A percentile compares a stretch with the other conserved stretches of the same genome.
Conservation (phyloP, 345 rosid species). For the Eucalyptus paniculata region DNA sequence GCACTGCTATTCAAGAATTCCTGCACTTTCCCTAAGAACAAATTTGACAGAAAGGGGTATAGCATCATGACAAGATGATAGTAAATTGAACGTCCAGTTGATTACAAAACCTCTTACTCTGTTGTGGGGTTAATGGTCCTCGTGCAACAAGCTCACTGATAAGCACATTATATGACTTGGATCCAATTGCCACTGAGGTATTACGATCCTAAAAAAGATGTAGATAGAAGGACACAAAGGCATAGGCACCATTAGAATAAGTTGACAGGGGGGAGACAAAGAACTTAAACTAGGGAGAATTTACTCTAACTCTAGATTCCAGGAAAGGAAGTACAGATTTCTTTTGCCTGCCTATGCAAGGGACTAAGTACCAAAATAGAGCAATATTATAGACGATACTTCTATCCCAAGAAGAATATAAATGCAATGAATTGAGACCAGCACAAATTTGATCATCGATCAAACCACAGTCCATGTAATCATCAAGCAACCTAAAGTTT, state of each 20-base stretch:
- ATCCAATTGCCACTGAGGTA: constrained; percentile 67
- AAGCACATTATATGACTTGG: constrained; percentile 80
- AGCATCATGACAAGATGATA: background rate
- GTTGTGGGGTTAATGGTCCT: constrained; percentile 43
- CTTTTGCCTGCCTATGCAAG: background rate
- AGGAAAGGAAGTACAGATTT: background rate
- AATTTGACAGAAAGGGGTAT: background rate
- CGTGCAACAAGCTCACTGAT: constrained; percentile 81
- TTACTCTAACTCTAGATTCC: background rate
- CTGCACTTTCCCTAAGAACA: constrained; percentile 56
- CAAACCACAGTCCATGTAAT: background rate
- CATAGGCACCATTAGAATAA: background rate
- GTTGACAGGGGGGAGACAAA: background rate
- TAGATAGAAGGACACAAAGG: background rate
- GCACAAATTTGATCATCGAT: background rate
- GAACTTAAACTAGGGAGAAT: background rate
- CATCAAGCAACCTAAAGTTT: background rate
- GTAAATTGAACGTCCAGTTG: background rate
- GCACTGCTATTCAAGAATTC: constrained; percentile 56
- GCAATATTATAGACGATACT: background rate
- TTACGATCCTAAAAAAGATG: constrained; percentile 45
- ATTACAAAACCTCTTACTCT: constrained; percentile 29
- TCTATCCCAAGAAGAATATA: background rate
- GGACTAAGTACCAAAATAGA: background rate
- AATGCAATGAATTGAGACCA: background rate